Percentiles rank a stretch among this genome's conserved stretches.
These are phyloP conservation scores for Pythium apleroticum DNA, from an alignment of 352 stramenopile species.

Conservation along the genomic window DNA sequence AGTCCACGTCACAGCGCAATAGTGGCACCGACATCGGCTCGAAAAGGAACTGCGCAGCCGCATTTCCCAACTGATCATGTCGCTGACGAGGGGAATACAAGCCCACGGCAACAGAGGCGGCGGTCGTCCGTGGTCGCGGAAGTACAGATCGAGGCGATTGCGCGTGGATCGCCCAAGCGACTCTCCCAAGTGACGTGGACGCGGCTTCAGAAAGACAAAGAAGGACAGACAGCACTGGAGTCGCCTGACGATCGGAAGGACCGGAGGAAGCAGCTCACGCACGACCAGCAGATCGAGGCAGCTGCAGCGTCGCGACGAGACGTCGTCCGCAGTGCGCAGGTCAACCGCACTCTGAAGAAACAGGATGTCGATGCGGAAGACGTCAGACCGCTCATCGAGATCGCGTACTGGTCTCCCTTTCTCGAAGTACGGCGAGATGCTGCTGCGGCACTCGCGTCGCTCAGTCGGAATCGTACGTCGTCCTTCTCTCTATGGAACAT, in stretches of 20 bases:
- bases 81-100: background rate
- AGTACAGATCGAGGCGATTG: conserved; percentile 25
- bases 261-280: conserved; percentile 18
- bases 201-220: conserved; percentile 25
- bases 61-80: background rate
- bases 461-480: conserved; percentile 72
- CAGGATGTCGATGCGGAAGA: conserved; percentile 68
- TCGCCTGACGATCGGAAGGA: background rate
- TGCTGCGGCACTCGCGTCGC: conserved; percentile 65
- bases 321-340: conserved; percentile 23
- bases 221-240: conserved; percentile 8
- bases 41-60: background rate
- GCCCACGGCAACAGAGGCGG: background rate
- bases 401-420: conserved; percentile 87
- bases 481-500: background rate
- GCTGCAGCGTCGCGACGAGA: conserved; percentile 15
- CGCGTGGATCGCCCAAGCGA: conserved; percentile 23
- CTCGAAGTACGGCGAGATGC: conserved; percentile 78
- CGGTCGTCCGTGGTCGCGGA: conserved; percentile 14
- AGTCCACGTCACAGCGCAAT: background rate
- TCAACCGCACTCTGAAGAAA: conserved; percentile 30
- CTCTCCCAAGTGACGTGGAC: conserved; percentile 28
- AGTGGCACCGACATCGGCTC: background rate
- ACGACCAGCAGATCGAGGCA: conserved; percentile 26
- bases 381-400: conserved; percentile 75